Base-by-base conservation (phyloP, 2,329 filamentous ascomycete species). In the Verticillium alfalfae region DNA sequence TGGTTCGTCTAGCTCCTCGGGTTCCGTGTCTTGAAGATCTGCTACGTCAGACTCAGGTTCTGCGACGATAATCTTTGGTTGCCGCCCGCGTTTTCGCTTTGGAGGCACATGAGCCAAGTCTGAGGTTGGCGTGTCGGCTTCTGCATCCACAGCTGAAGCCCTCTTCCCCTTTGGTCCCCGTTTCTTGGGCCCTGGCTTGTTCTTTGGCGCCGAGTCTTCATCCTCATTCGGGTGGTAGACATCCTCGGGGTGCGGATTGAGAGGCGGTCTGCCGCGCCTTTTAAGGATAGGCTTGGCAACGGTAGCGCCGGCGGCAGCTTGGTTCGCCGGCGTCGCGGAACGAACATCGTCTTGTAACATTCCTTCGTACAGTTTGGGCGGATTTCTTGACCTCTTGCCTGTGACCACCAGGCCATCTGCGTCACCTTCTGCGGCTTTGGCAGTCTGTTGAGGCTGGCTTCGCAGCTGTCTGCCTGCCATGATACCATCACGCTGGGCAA, bases 381-480 rank as follows among this genome's bases (percentile, higher is more conserved):
- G 79, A 67, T 82, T 84, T 59, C 83, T 77, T n/a, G 76, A 74
- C 34, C 84, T 77, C 69, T 86, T 86, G 56, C 82, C 81, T 12
- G 78, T 77, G 3, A 82, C 73, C 31, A 81, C 76, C 12, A 59
- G 45, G 8, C 54, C 54, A 1, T 77, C 78, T 16, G 64, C 66
- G 37, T 65, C 65, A 34, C 73, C 74, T 67, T 87, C 84, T 12
- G 81, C 81, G n/a, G 83, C 82, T 71, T 85, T 85, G 63, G 80
- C 82, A 3, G 83, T 87, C 66, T 82, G 81, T 69, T 80, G 82
- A 7, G 82, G 82, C 62, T 85, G 81, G 67, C 84, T 84, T 59
- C 84, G 81, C 39, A 86, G 75, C 38, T 84, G 78, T 36, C 84
- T 78, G 5, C 75, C 75, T 16, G 80, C 79, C 57, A 84, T 84